phyloP scores from a whole-genome alignment of 2,329 filamentous ascomycete genomes.

The Colletotrichum cereale region DNA sequence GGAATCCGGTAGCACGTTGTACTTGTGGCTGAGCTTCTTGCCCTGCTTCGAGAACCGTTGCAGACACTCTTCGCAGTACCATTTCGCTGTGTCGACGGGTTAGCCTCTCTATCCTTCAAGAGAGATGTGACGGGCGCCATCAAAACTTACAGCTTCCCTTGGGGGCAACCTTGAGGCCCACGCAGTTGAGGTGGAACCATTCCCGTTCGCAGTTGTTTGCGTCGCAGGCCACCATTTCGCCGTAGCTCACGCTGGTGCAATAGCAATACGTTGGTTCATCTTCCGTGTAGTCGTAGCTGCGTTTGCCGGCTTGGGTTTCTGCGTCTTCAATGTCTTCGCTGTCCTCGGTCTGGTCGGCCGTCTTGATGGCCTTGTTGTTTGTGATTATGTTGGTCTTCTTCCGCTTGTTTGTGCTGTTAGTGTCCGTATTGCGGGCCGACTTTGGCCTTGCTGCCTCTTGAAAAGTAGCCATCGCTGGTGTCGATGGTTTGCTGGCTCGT shows the following conservation, averaged over 20 bases:
- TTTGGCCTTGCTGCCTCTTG: slow-evolving; percentile 68
- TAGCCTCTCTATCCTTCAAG: slow-evolving; percentile 14
- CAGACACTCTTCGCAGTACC: slow-evolving; percentile 86
- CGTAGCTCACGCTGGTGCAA: slow-evolving; percentile 84
- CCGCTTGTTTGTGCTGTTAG: slow-evolving; percentile 63
- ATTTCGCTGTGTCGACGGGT: slow-evolving; percentile 70
- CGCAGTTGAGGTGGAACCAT: slow-evolving; percentile 88
- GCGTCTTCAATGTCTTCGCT: slow-evolving; percentile 61
- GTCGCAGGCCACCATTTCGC: slow-evolving; percentile 88
- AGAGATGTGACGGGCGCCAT: neutral
- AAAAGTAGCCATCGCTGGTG: slow-evolving; percentile 70
- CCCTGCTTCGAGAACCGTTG: slow-evolving; percentile 69
- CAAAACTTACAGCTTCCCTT: slow-evolving; percentile 76
- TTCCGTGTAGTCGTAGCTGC: slow-evolving; percentile 36
- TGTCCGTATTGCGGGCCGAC: slow-evolving; percentile 62
- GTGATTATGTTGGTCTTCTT: slow-evolving; percentile 67
- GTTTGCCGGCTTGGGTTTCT: slow-evolving; percentile 67
- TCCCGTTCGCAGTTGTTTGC: slow-evolving; percentile 78
- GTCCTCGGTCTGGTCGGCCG: slow-evolving; percentile 57
- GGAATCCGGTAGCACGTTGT: slow-evolving; percentile 41
- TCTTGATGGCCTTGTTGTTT: slow-evolving; percentile 52
- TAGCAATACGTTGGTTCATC: slow-evolving; percentile 84
- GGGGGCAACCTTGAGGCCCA: slow-evolving; percentile 83
- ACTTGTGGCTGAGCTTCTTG: slow-evolving; percentile 65
- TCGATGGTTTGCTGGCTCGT: slow-evolving; percentile 75